phyloP scores from a whole-genome alignment of 768 basidiomycete genomes.

The Kwoniella dejecticola region DNA sequence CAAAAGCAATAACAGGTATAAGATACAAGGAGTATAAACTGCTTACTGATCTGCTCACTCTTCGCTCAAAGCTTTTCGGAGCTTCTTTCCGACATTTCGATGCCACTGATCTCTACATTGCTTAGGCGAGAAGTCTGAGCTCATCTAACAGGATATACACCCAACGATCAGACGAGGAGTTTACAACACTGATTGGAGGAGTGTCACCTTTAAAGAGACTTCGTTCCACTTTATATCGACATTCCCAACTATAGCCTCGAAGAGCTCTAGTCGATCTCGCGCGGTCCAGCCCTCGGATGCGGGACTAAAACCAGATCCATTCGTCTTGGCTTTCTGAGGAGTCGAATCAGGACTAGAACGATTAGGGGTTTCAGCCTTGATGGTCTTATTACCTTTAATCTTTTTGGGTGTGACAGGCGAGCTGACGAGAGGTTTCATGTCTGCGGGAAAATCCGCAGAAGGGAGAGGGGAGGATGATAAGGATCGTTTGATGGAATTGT shows the following conservation, averaged over 20 bases:
- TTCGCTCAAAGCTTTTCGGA: constrained; percentile 26
- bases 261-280: constrained; percentile 24
- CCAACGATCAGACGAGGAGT: not conserved
- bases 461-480: no score
- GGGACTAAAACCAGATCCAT: not conserved
- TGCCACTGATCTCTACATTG: constrained; percentile 38
- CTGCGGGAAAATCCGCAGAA: no score
- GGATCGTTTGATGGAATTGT: no score
- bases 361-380: no score
- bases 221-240: constrained; percentile 29
- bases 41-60: no score
- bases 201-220: constrained; percentile 3
- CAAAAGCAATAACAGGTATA: no score
- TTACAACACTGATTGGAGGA: not conserved
- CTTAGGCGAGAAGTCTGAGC: constrained; percentile 17
- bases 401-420: not conserved
- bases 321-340: not conserved
- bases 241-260: constrained; percentile 18
- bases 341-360: no score
- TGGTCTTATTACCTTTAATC: not conserved
- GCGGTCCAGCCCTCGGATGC: constrained; percentile 20
- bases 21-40: no score
- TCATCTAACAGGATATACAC: constrained; percentile 16
- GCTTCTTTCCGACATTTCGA: constrained; percentile 27
- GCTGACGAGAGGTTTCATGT: not conserved